Conservation (phyloP, 352 stramenopile genomes). For the Albugo laibachii region DNA sequence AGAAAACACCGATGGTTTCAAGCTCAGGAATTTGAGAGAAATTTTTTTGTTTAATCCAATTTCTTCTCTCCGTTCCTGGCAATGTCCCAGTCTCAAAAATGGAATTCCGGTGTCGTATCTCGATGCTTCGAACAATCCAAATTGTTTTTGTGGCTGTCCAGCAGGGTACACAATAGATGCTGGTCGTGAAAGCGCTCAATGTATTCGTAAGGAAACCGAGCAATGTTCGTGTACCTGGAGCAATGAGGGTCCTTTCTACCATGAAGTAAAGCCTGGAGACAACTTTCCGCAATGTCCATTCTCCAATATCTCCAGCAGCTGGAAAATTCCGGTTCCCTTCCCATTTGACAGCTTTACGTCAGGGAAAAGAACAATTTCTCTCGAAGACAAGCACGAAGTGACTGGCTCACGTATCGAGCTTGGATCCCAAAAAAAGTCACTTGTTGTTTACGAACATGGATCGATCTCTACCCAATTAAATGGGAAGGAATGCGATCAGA, state of each 20-base stretch:
- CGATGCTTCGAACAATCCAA: slow-evolving; percentile 11
- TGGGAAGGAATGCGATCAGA: background rate
- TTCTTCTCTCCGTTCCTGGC: slow-evolving; percentile 14
- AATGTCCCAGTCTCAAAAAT: slow-evolving; percentile 15
- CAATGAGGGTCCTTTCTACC: slow-evolving; percentile 5
- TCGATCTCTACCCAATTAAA: background rate
- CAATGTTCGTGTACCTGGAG: slow-evolving; percentile 29
- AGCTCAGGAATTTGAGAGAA: slow-evolving; percentile 15
- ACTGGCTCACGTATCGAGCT: slow-evolving; percentile 4
- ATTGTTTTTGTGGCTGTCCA: slow-evolving; percentile 41
- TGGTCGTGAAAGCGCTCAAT: background rate
- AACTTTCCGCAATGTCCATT: slow-evolving; percentile 15
- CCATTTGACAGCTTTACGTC: slow-evolving; percentile 33
- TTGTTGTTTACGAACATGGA: slow-evolving; percentile 1
- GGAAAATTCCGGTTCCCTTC: slow-evolving; percentile 18
- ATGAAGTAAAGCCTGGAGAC: slow-evolving; percentile 8
- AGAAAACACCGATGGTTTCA: slow-evolving; percentile 15
- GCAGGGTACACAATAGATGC: slow-evolving; percentile 11
- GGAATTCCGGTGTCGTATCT: slow-evolving; percentile 31
- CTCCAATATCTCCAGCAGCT: slow-evolving; percentile 15
- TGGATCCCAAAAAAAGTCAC: background rate
- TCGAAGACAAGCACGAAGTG: slow-evolving; percentile 6
- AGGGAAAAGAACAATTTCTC: slow-evolving; percentile 15
- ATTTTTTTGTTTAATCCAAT: slow-evolving; percentile 53
- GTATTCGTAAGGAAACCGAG: background rate